Conservation (phyloP, 1,139 yeast species). For the Kurtzmaniella quercitrusa region DNA sequence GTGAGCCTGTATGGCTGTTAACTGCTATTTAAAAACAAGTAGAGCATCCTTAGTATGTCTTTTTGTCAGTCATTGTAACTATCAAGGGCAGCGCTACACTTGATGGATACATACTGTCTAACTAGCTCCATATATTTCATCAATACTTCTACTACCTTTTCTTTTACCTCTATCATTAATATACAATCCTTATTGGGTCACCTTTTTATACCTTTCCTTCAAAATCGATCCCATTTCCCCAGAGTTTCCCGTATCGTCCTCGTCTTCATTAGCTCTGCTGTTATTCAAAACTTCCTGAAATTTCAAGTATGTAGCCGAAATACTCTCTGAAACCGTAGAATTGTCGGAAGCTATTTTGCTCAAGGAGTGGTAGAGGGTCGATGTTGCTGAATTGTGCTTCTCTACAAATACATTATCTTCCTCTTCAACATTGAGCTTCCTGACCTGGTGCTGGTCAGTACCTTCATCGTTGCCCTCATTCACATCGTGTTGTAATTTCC, state of each 20-base stretch:
- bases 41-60: no score
- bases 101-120: no score
- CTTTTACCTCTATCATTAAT: not conserved
- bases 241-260: conserved; percentile 19
- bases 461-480: conserved; percentile 8
- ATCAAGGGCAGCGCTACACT: no score
- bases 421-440: conserved; percentile 8
- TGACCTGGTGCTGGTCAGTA: not conserved
- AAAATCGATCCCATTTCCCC: conserved; percentile 29
- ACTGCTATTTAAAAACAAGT: no score
- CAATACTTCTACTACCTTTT: no score
- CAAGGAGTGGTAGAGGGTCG: conserved; percentile 30
- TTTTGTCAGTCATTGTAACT: no score
- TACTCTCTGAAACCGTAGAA: conserved; percentile 12
- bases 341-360: conserved; percentile 18
- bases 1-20: no score
- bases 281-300: conserved; percentile 10
- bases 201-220: conserved; percentile 24
- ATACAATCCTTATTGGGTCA: conserved; percentile 12
- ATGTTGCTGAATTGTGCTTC: conserved; percentile 18
- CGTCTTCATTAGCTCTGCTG: conserved; percentile 7
- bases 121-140: no score
- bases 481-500: not conserved
- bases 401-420: conserved; percentile 34
- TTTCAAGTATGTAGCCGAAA: conserved; percentile 9